Evolutionary conservation across 2,329 filamentous ascomycete species (phyloP).

Genomic region (Nothophaeocryptopus gaeumannii): DNA sequence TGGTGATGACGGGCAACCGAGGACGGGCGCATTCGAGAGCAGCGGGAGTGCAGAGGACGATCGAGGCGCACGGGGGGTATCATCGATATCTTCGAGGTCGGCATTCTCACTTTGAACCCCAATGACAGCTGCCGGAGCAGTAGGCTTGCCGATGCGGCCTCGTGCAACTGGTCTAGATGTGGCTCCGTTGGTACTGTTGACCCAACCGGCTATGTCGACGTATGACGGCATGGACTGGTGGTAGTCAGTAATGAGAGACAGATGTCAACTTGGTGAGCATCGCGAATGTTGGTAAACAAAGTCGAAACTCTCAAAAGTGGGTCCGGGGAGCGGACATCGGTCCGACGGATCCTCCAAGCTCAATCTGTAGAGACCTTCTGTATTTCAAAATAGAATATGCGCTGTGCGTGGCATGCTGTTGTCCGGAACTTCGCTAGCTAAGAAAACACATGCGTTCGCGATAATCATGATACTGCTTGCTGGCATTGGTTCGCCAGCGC

Average conservation of each 20-base stretch:
- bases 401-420: background rate
- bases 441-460: conserved; percentile 4
- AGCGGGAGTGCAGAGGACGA: background rate
- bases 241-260: conserved; percentile 1
- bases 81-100: background rate
- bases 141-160: background rate
- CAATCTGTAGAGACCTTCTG: background rate
- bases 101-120: background rate
- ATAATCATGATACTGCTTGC: too few species aligned
- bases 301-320: background rate
- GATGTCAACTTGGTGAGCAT: background rate
- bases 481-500: too few species aligned
- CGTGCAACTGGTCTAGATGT: background rate
- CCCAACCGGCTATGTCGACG: background rate
- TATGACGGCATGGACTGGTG: background rate
- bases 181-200: background rate
- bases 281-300: conserved; percentile 1
- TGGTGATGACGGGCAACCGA: background rate
- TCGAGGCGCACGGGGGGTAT: background rate
- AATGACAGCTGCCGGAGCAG: background rate
- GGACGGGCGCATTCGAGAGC: background rate
- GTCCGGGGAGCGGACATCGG: background rate
- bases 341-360: background rate
- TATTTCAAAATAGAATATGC: background rate
- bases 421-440: conserved; percentile 9